Percentiles rank a stretch among this genome's conserved stretches.
Conservation (phyloP, 495 filamentous ascomycete species). For the Aspergillus carlsbadensis region DNA sequence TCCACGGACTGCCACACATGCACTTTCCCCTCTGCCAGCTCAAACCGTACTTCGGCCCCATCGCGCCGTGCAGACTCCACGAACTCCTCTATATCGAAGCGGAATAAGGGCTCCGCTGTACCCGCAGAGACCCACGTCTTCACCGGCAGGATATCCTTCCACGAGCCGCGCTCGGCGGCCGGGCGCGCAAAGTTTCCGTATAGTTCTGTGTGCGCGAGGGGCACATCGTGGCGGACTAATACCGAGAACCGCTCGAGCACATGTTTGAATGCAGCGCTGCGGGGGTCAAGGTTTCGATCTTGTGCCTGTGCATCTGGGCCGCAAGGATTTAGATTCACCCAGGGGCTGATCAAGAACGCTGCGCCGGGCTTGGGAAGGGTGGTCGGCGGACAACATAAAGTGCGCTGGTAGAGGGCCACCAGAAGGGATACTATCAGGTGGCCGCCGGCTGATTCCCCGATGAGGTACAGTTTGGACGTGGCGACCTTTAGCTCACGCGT, state of each 20-base stretch:
- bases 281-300: not conserved
- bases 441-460: slow-evolving; percentile 13
- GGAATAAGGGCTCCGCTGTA: slow-evolving; percentile 11
- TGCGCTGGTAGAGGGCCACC: not conserved
- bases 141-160: slow-evolving; percentile 6
- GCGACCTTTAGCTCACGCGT: not conserved
- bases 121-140: slow-evolving; percentile 13
- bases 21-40: slow-evolving; percentile 5
- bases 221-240: not conserved
- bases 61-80: slow-evolving; percentile 8
- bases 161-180: slow-evolving; percentile 8
- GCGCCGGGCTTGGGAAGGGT: slow-evolving; percentile 5
- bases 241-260: slow-evolving; percentile 8
- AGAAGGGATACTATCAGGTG: slow-evolving; percentile 11
- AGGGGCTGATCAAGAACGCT: slow-evolving; percentile 12
- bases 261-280: slow-evolving; percentile 1
- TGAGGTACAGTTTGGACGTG: slow-evolving; percentile 10
- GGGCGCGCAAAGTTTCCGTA: slow-evolving; percentile 2
- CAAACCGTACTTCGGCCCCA: slow-evolving; percentile 9
- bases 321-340: slow-evolving; percentile 10
- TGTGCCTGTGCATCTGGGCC: not conserved
- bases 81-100: slow-evolving; percentile 10
- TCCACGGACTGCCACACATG: slow-evolving; percentile 15
- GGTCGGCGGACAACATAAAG: not conserved
- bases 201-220: not conserved